A percentile compares a stretch with the other conserved stretches of the same genome.
phyloP scores from a whole-genome alignment of 345 rosid species.

The Brassica rapa region DNA sequence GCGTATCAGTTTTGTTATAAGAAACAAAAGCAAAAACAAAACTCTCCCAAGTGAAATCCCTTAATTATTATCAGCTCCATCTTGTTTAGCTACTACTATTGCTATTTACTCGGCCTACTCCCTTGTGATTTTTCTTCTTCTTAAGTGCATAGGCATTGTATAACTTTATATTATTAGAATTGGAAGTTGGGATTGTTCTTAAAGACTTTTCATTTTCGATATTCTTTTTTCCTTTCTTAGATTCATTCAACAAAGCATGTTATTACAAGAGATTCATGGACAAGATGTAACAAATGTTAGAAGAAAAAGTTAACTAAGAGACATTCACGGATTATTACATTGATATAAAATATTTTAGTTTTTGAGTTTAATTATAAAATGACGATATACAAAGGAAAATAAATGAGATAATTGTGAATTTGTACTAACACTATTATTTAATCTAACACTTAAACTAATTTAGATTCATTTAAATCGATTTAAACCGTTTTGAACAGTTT shows the following conservation, averaged over 20 bases:
- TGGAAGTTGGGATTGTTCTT: constrained; percentile 23
- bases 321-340: too few species aligned
- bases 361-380: too few species aligned
- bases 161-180: constrained; percentile 28
- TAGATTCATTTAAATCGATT: too few species aligned
- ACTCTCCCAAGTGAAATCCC: constrained; percentile 11
- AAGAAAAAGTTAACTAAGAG: neutral
- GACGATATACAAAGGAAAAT: too few species aligned
- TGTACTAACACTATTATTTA: too few species aligned
- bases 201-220: neutral
- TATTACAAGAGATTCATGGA: neutral
- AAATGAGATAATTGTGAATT: too few species aligned
- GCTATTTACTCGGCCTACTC: neutral
- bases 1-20: constrained; percentile 34
- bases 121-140: constrained; percentile 13
- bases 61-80: constrained; percentile 20
- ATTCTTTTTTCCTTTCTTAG: neutral
- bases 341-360: too few species aligned
- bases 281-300: neutral
- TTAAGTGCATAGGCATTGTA: constrained; percentile 28
- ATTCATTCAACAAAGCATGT: neutral
- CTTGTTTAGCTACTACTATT: constrained; percentile 17
- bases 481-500: too few species aligned
- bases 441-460: too few species aligned
- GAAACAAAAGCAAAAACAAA: neutral